Base-by-base conservation (phyloP, 805 yeast genomes). In the Torulaspora maleeae region DNA sequence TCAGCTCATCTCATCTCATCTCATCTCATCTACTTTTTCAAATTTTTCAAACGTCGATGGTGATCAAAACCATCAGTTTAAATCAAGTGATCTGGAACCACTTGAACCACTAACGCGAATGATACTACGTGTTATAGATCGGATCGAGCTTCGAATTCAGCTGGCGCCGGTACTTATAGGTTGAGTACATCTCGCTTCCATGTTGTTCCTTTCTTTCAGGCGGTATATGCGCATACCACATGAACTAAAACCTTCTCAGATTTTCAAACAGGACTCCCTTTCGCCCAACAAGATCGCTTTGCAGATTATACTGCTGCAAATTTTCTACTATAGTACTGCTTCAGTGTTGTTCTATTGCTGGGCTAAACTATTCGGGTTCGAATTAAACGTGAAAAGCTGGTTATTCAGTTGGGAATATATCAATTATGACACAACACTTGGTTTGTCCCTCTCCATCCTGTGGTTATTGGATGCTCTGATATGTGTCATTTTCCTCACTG, bases 381-480 rank as follows among this genome's bases (percentile, higher is more conserved):
- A 76, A 17, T 82, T 87, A 67, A 68, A 76, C 5, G 59, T 83
- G 16, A 78, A 70, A 33, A 53, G 55, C 32, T 83, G 93, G 83
- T 70, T 90, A 10, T 85, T 90, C 54, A 80, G 88, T 39, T 90
- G 96, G 95, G 78, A 79, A 50, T 67, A 77, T 33, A 76, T 91
- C 1, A 75, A 86, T 4, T 71, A 82, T 48, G 85, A 83, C 40
- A 88, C 86, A 59, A 80, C 95, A 1, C 70, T 86, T 61, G 98
- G 98, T 1, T 70, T 89, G 60, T 80, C 86, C 0, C 66, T 91
- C 35, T 76, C 83, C 28, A 63, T 78, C 6, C 64, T 90, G 45
- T 91, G 98, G 98, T 69, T 91, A 12, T 64, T 88, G 40, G 95
- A 86, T 61, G 75, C 96, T 0, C 72, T 93, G 36, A 70, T 93